A percentile compares a stretch with the other conserved stretches of the same genome.
Conservation (phyloP, 2,329 filamentous ascomycete species). For the Verticillium isaacii region DNA sequence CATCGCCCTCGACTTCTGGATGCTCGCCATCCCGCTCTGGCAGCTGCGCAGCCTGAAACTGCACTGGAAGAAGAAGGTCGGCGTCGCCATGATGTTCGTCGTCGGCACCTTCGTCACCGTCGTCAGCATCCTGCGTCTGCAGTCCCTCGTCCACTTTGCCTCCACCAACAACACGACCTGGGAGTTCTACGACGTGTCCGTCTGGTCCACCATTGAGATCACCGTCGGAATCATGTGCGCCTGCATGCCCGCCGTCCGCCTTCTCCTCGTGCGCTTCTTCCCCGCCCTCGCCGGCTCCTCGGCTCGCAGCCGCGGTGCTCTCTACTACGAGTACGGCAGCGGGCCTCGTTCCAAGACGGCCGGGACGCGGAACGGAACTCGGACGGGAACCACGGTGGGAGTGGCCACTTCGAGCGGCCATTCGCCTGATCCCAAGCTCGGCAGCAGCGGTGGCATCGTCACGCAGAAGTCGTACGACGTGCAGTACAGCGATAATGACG, state of each 20-base stretch:
- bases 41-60: conserved; percentile 31
- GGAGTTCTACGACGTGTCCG: conserved; percentile 17
- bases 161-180: conserved; percentile 16
- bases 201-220: conserved; percentile 30
- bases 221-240: conserved; percentile 30
- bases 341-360: conserved; percentile 1
- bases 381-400: neutral
- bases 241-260: conserved; percentile 24
- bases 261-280: conserved; percentile 24
- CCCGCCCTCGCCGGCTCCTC: conserved; percentile 16
- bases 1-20: conserved; percentile 42
- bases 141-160: conserved; percentile 18
- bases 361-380: neutral
- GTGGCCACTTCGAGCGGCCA: neutral
- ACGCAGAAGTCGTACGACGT: conserved; percentile 29
- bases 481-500: conserved; percentile 24
- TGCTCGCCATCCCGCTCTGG: conserved; percentile 40
- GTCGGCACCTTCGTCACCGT: conserved; percentile 31
- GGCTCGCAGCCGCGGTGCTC: conserved; percentile 8
- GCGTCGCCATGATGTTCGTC: conserved; percentile 38
- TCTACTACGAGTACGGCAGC: conserved; percentile 11
- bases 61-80: conserved; percentile 37
- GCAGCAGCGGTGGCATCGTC: conserved; percentile 17
- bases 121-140: conserved; percentile 21
- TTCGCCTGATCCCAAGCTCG: neutral